Evolutionary conservation across 768 basidiomycete genomes (phyloP), one percentile per base, ranked within the genome.

Genomic region (Pleurotus sapidus): DNA sequence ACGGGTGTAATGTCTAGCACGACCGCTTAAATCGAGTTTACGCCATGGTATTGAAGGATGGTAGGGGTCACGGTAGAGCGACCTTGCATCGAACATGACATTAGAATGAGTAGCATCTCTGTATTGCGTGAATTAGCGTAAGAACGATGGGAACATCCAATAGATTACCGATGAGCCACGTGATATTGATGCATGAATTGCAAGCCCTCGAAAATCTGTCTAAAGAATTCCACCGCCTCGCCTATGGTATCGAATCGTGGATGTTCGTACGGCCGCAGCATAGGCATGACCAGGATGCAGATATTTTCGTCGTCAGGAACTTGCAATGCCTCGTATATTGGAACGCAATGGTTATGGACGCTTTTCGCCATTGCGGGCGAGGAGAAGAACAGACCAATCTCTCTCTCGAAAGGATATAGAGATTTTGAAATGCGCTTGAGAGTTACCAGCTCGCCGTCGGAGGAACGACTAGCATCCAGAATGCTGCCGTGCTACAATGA

Each of bases 321-420:
- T 5, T 63, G 25, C 0, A 70, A 49, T 0, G 59, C 55, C 1
- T 68, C 68, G 15, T 63, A 59, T 4, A 75, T 42, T 0, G 69
- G 73, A 2, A 74, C 64, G 11, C 74, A 75, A 48, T 76, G 72
- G 30, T 77, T 80, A 7, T 57, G 51, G 11, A 67, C 63, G 49
- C 69, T 60, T 12, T 59, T n/a, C 0, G 46, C 57, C 2, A 64
- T 43, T 4, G 49, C 15, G 0, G 55, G 51, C 5, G 62, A 37
- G 0, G 64, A 59, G 9, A 69, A 53, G 64, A 66, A 66, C 46
- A 14, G 45, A 0, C 55, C 60, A 38, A 79, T 73, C 1, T 67
- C 59, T 8, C 67, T 49, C 38, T 79, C 76, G 0, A 65, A 14
- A 17, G 70, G 64, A 49, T 65, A 61, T 0, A 46, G 40, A 2